phyloP scores from a whole-genome alignment of 495 filamentous ascomycete genomes.

The Tuber microsphaerosporum region DNA sequence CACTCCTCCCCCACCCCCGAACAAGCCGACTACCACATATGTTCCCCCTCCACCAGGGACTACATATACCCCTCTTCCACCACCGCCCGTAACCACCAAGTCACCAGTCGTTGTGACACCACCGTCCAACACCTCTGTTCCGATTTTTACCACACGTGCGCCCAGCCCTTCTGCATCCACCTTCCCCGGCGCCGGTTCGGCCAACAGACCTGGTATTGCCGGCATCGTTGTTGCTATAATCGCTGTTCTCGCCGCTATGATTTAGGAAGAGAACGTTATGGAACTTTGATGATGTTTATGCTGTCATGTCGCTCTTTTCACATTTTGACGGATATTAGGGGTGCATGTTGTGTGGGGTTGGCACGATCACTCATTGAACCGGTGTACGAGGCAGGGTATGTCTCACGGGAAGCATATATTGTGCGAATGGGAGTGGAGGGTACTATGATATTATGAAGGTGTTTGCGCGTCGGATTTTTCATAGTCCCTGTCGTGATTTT shows the following conservation, averaged over 20 bases:
- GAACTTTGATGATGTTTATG: neutral
- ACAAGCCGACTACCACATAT: neutral
- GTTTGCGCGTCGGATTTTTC: neutral
- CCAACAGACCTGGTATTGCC: neutral
- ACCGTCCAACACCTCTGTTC: conserved; percentile 4
- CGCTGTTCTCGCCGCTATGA: neutral
- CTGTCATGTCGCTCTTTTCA: neutral
- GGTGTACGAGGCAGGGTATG: neutral
- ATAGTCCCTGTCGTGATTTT: neutral
- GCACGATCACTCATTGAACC: neutral
- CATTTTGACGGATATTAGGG: neutral
- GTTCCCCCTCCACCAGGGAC: neutral
- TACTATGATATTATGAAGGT: neutral
- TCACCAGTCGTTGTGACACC: neutral
- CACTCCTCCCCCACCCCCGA: neutral
- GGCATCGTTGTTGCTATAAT: neutral
- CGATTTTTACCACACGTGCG: conserved; percentile 4
- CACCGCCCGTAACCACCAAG: neutral
- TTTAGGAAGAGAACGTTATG: neutral
- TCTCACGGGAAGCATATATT: neutral
- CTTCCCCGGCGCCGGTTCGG: neutral
- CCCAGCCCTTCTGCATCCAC: neutral
- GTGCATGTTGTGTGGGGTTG: neutral
- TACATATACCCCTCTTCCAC: conserved; percentile 5
- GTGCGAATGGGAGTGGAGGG: neutral